Evolutionary conservation across 441 rosid genomes (phyloP).

Genomic region (Gossypium armourianum): DNA sequence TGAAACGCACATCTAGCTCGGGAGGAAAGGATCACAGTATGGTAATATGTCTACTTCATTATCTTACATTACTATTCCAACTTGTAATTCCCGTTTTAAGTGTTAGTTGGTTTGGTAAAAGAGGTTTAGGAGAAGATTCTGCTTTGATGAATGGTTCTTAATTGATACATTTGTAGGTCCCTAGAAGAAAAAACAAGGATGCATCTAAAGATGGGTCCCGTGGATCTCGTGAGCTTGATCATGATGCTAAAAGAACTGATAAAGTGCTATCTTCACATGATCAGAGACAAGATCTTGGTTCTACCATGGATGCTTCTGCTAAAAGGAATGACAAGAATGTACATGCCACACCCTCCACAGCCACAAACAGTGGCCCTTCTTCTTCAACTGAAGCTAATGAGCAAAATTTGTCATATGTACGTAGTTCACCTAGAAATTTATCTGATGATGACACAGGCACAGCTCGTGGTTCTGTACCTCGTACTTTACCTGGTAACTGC

Average conservation of each 20-base stretch:
- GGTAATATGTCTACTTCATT: conserved; percentile 29
- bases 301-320: conserved; percentile 27
- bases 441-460: conserved; percentile 66
- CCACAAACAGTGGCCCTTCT: conserved; percentile 66
- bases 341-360: conserved; percentile 35
- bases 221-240: conserved; percentile 41
- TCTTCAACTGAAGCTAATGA: conserved; percentile 59
- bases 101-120: not conserved
- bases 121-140: not conserved
- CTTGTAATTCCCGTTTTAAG: not conserved
- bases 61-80: not conserved
- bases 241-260: conserved; percentile 47
- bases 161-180: conserved; percentile 38
- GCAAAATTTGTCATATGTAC: conserved; percentile 45
- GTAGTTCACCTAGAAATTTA: conserved; percentile 45
- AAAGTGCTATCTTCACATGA: conserved; percentile 52
- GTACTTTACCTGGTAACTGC: conserved; percentile 62
- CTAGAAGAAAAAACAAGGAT: conserved; percentile 71
- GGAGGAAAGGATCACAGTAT: conserved; percentile 56
- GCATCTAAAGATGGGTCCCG: conserved; percentile 42
- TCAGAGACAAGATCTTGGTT: conserved; percentile 41
- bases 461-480: conserved; percentile 43
- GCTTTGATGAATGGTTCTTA: conserved; percentile 11
- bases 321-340: conserved; percentile 42
- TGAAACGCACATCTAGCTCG: conserved; percentile 66